Conservation (phyloP, 2,329 filamentous ascomycete species). For the Immersiporthe knoxdaviesiana region DNA sequence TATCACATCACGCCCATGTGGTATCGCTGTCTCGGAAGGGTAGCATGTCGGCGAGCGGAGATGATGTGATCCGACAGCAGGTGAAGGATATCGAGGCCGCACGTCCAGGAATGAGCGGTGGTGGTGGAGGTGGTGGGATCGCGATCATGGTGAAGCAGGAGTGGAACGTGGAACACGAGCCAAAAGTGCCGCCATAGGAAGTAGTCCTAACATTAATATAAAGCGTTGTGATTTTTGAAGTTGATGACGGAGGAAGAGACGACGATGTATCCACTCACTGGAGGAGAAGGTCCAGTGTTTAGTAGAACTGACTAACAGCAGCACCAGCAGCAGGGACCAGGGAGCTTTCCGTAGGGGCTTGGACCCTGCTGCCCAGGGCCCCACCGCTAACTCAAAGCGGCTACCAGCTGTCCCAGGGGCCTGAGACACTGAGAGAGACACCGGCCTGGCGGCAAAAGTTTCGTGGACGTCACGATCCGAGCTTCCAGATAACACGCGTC, state of each 20-base stretch:
- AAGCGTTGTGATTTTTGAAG: background rate
- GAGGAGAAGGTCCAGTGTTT: background rate
- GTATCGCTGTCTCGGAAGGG: background rate
- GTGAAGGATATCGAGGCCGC: slow-evolving; percentile 5
- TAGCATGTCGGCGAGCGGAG: background rate
- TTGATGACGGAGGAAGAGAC: background rate
- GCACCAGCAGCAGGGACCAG: background rate
- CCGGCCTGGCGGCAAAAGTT: background rate
- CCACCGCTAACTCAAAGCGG: background rate
- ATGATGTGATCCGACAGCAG: slow-evolving; percentile 7
- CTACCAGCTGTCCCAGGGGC: background rate
- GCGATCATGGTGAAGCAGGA: slow-evolving; percentile 21
- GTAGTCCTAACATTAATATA: background rate
- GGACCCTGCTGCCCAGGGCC: background rate
- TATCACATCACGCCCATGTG: slow-evolving; percentile 14
- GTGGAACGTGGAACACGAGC: slow-evolving; percentile 17
- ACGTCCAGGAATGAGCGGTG: background rate
- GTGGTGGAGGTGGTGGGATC: background rate
- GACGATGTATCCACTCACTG: background rate
- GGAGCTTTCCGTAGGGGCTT: background rate
- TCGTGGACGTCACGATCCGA: background rate
- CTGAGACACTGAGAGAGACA: background rate
- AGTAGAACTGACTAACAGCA: background rate
- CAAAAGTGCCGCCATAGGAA: background rate
- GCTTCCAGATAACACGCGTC: background rate